Percentiles rank a stretch among this genome's conserved stretches.
These are phyloP conservation scores for Diatrype stigma DNA, from an alignment of 2,329 filamentous ascomycete genomes.

Conservation along the genomic window DNA sequence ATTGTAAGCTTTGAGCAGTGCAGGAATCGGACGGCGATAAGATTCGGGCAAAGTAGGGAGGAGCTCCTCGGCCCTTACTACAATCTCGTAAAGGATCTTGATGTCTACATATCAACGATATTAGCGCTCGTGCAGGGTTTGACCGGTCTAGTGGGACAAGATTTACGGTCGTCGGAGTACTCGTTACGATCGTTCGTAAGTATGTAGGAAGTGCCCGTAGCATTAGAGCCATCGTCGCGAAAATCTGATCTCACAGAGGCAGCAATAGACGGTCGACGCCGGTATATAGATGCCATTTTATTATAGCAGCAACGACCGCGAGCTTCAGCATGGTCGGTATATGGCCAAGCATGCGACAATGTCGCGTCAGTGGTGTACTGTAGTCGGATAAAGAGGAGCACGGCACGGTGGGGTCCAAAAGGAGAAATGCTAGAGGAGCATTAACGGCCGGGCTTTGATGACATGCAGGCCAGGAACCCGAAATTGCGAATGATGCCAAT, in stretches of 20 bases:
- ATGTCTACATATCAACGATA: constrained; percentile 51
- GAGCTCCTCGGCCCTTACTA: constrained; percentile 65
- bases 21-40: constrained; percentile 66
- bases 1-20: constrained; percentile 79
- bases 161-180: constrained; percentile 23
- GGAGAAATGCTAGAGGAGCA: too few relatives aligned
- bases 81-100: constrained; percentile 71
- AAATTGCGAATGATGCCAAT: not conserved
- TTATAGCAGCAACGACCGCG: not conserved
- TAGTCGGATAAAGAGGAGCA: too few relatives aligned
- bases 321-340: not conserved
- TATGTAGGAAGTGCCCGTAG: not conserved
- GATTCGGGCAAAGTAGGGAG: constrained; percentile 53
- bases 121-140: constrained; percentile 5
- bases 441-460: too few relatives aligned
- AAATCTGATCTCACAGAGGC: not conserved
- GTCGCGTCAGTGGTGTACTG: too few relatives aligned
- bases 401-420: not conserved
- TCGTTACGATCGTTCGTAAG: constrained; percentile 14
- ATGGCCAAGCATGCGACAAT: too few relatives aligned
- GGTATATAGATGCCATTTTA: not conserved
- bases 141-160: not conserved
- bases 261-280: not conserved
- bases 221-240: not conserved
- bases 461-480: too few relatives aligned